Base-by-base conservation (phyloP, 2,329 filamentous ascomycete genomes). In the Pseudomassariella vexata region DNA sequence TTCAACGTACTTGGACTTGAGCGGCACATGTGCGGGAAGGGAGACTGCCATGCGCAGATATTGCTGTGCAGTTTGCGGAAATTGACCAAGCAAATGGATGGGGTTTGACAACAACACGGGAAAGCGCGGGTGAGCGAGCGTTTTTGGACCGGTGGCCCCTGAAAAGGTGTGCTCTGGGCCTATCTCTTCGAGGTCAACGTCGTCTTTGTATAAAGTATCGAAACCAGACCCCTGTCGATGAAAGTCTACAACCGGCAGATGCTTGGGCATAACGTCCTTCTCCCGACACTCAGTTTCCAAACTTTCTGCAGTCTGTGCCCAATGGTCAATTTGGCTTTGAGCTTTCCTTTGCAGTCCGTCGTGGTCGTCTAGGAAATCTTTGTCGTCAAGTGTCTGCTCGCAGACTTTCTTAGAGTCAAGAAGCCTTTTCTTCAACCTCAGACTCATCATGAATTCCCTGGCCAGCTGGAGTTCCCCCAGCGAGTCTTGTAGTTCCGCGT, bases 51-150 rank as follows among this genome's bases (percentile, higher is more conserved):
- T 49, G 32, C 51, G 54, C 9, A 73, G 47, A 4, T 65, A 67
- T 7, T 50, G 48, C n/a, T 55, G 37, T 1, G 65, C 52, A 1
- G 66, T 66, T 23, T 61, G 42, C 4, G 63, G 66, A 15, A 53
- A 48, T 1, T 19, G 15, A 6, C 36, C 28, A 19, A 73, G 45
- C 1, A 70, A 36, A 32, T 74, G 60, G 15, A 61, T 57, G 1
- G 68, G 68, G 26, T 66, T 67, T 6, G 66, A 65, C n/a, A 73
- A 52, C 6, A 75, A 53, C 17, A 63, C 51, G 6, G 65, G 53
- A 32, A 71, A 72, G 7, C 46, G 43, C 6, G 55, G 44, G 40
- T 70, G 62, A 6, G 56, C 56, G 5, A 69, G 48, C 8, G 42
- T 53, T 19, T 36, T 40, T 19, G 28, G 46, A 28, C 41, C 41